Percentiles rank a stretch among this genome's conserved stretches.
phyloP scores from a whole-genome alignment of 1,284 basidiomycete species.

The Cyathus pygmaeus region DNA sequence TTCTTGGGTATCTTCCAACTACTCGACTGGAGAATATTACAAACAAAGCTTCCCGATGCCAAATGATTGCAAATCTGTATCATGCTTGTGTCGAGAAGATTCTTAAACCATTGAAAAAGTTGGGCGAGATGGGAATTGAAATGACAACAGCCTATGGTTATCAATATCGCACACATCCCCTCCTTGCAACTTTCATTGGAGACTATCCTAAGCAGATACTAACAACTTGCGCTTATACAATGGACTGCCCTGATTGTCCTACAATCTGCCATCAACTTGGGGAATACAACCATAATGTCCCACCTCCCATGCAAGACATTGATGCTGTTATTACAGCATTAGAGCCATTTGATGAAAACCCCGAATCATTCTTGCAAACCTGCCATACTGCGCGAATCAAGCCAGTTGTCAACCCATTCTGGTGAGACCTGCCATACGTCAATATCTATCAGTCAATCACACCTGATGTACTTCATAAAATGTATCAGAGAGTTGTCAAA shows the following conservation, averaged over 20 bases:
- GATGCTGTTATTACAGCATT: constrained; percentile 6
- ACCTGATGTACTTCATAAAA: constrained; percentile 42
- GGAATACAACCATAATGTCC: not conserved
- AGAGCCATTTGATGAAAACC: not conserved
- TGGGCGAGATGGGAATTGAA: constrained; percentile 26
- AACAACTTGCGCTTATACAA: constrained; percentile 18
- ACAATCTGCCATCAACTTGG: constrained; percentile 12
- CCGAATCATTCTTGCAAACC: constrained; percentile 6
- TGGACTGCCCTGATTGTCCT: constrained; percentile 25
- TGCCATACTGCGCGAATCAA: constrained; percentile 25
- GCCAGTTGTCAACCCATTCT: constrained; percentile 41
- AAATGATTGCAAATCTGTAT: constrained; percentile 42
- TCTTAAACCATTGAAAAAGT: constrained; percentile 24
- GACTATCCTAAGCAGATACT: constrained; percentile 38
- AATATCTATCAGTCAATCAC: constrained; percentile 41
- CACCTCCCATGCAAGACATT: constrained; percentile 10
- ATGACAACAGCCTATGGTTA: constrained; percentile 24
- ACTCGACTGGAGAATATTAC: constrained; percentile 39
- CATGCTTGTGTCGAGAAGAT: constrained; percentile 41
- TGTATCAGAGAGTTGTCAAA: constrained; percentile 25
- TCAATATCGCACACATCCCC: constrained; percentile 20
- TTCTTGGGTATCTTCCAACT: constrained; percentile 52
- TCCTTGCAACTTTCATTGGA: constrained; percentile 30
- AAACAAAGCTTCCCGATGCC: constrained; percentile 30
- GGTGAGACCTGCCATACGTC: constrained; percentile 36